phyloP scores from a whole-genome alignment of 2,329 filamentous ascomycete species.

The Allantophomopsis lycopodina region DNA sequence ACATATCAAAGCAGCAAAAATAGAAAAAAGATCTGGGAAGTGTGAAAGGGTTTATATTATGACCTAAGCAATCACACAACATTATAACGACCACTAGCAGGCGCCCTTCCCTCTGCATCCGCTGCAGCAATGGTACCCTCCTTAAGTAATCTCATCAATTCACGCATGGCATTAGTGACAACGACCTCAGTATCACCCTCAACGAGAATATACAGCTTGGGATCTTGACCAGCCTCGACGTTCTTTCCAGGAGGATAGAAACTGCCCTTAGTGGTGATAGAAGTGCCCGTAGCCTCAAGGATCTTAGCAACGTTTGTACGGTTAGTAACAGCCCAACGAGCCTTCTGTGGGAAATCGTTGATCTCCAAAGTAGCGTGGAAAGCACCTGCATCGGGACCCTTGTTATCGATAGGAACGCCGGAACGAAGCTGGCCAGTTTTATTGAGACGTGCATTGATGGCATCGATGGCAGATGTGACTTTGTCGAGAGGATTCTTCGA shows the following conservation, averaged over 20 bases:
- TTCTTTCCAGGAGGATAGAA: conserved; percentile 78
- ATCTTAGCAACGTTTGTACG: conserved; percentile 98
- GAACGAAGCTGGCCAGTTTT: conserved; percentile 81
- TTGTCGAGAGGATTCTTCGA: conserved; percentile 63
- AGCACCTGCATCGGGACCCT: conserved; percentile 89
- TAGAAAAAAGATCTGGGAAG: no score
- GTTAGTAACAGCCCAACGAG: conserved; percentile 96
- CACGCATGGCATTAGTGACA: conserved; percentile 79
- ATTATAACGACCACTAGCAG: conserved; percentile 71
- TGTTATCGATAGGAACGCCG: conserved; percentile 94
- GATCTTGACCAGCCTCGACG: conserved; percentile 58
- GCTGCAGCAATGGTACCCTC: conserved; percentile 85
- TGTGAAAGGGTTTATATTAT: no score
- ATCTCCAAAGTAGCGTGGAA: conserved; percentile 97
- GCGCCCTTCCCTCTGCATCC: conserved; percentile 71
- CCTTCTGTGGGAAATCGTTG: conserved; percentile 98
- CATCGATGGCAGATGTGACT: conserved; percentile 79
- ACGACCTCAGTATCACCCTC: conserved; percentile 93
- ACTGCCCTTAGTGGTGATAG: conserved; percentile 92
- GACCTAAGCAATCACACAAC: conserved; percentile 44
- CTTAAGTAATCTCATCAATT: conserved; percentile 75
- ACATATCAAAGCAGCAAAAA: no score
- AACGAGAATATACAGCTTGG: conserved; percentile 96
- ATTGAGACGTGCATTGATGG: conserved; percentile 82
- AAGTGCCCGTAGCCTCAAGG: conserved; percentile 83